These are phyloP conservation scores for Biscogniauxia marginata DNA, from an alignment of 2,329 filamentous ascomycete genomes.

Conservation along the genomic window DNA sequence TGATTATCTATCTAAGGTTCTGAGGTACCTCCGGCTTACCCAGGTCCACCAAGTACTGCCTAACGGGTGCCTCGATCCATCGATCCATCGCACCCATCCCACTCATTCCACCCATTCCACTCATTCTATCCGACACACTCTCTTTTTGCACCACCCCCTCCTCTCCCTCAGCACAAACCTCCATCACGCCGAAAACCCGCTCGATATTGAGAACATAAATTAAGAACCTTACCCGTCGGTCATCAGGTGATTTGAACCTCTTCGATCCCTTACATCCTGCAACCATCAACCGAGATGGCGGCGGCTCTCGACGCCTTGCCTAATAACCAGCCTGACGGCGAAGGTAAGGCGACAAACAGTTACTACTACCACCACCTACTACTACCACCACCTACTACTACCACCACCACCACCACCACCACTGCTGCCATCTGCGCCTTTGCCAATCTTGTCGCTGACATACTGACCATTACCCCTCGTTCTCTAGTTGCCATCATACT, in stretches of 20 bases:
- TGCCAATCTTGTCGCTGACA: not conserved
- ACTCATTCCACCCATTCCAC: not conserved
- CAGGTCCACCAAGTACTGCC: not conserved
- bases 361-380: too few species aligned
- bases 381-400: too few species aligned
- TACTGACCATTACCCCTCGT: slow-evolving; percentile 19
- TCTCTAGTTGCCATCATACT: slow-evolving; percentile 11
- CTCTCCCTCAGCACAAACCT: not conserved
- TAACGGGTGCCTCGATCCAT: not conserved
- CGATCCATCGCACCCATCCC: not conserved
- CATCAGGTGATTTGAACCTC: not conserved
- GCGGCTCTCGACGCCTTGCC: not conserved
- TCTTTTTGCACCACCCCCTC: not conserved
- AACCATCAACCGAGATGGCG: not conserved
- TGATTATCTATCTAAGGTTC: not conserved
- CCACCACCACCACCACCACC: too few species aligned
- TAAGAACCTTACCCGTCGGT: too few species aligned
- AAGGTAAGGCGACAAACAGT: not conserved
- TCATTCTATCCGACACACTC: too few species aligned
- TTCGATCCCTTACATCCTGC: too few species aligned
- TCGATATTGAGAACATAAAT: not conserved
- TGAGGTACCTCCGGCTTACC: not conserved
- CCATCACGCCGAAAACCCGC: not conserved
- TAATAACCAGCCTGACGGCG: not conserved
- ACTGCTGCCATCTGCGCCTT: too few species aligned